phyloP scores from a whole-genome alignment of 2,329 filamentous ascomycete species.

The Fusarium sterilihyphosum region DNA sequence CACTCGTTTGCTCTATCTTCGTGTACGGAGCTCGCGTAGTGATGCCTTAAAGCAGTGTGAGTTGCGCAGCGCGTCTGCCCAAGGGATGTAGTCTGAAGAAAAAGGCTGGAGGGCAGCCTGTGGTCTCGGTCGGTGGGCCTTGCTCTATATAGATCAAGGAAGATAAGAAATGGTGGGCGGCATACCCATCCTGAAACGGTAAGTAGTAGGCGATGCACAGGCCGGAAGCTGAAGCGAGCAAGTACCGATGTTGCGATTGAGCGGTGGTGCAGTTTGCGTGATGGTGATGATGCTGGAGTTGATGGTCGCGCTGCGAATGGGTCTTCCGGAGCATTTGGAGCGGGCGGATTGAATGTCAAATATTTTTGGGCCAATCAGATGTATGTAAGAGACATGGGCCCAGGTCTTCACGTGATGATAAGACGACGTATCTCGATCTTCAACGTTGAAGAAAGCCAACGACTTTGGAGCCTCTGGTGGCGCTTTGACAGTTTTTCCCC shows the following conservation, averaged over 20 bases:
- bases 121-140: conserved; percentile 5
- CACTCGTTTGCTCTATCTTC: conserved; percentile 18
- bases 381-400: background rate
- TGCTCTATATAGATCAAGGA: conserved; percentile 30
- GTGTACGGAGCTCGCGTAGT: conserved; percentile 25
- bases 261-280: conserved; percentile 21
- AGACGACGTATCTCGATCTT: conserved; percentile 32
- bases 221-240: conserved; percentile 10
- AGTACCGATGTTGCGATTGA: conserved; percentile 31
- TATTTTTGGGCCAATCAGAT: conserved; percentile 35
- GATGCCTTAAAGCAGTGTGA: conserved; percentile 22
- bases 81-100: conserved; percentile 6
- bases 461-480: background rate
- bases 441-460: conserved; percentile 13
- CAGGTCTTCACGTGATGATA: conserved; percentile 41
- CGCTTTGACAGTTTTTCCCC: background rate
- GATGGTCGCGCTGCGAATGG: conserved; percentile 36
- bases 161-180: conserved; percentile 10
- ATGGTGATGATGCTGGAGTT: conserved; percentile 31
- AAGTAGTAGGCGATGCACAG: conserved; percentile 17
- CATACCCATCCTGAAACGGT: conserved; percentile 31
- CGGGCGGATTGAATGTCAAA: conserved; percentile 38
- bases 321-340: conserved; percentile 37
- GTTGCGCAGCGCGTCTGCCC: conserved; percentile 23
- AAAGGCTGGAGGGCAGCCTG: conserved; percentile 12